phyloP scores from a whole-genome alignment of 1,284 basidiomycete species.

The Cutaneotrichosporon daszewskae region DNA sequence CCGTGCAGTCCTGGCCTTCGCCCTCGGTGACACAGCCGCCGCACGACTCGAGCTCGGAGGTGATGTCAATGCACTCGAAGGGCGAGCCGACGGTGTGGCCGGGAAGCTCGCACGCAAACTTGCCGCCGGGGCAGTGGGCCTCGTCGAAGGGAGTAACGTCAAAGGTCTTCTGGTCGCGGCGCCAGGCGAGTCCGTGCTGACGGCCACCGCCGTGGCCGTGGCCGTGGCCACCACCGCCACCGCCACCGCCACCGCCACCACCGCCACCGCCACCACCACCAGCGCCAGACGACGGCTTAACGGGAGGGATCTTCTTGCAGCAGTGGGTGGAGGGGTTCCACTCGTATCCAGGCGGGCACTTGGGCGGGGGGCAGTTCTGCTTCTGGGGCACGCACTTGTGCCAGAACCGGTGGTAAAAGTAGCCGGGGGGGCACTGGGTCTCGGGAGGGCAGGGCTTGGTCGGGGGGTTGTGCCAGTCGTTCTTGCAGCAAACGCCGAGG shows the following conservation, averaged over 20 bases:
- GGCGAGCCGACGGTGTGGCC: conserved; percentile 26
- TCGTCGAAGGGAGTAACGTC: conserved; percentile 27
- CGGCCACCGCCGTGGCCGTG: conserved; percentile 6
- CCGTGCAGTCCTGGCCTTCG: conserved; percentile 63
- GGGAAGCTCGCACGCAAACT: conserved; percentile 35
- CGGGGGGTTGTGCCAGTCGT: conserved; percentile 20
- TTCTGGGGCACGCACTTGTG: conserved; percentile 26
- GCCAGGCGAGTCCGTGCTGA: not conserved
- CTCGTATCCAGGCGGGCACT: not conserved
- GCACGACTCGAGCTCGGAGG: conserved; percentile 52
- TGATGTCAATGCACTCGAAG: conserved; percentile 49
- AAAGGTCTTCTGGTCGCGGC: conserved; percentile 17
- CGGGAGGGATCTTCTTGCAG: not conserved
- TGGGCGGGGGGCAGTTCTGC: conserved; percentile 24
- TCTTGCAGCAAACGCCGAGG: conserved; percentile 28
- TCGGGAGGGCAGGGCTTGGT: conserved; percentile 32
- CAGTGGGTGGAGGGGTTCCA: not conserved
- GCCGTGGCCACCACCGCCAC: not conserved
- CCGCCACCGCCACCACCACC: not conserved
- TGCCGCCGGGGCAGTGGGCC: conserved; percentile 35
- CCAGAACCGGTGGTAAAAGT: too few species aligned
- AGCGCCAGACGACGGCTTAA: too few species aligned
- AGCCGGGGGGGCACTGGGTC: conserved; percentile 35
- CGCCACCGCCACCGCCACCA: not conserved
- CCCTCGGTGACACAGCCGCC: conserved; percentile 65